These are phyloP conservation scores for Tieghemostelium lacteum DNA, from an alignment of 78 protist genomes.

Conservation along the genomic window DNA sequence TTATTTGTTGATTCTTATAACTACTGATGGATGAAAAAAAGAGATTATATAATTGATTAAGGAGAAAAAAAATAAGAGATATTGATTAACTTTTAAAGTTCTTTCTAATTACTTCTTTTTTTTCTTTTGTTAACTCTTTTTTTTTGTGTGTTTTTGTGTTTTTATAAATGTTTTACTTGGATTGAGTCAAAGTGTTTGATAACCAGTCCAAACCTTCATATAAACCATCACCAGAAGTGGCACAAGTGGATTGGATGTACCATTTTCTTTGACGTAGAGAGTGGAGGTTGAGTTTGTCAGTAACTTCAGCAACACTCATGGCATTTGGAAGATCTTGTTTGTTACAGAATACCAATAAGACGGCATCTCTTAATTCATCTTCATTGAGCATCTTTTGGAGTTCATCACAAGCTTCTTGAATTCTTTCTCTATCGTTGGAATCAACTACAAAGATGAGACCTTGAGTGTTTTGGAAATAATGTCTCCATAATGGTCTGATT, in stretches of 20 bases:
- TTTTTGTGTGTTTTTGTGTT: too few species aligned
- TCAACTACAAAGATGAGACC: constrained; percentile 97
- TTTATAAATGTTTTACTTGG: constrained; percentile 4
- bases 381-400: constrained; percentile 85
- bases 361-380: constrained; percentile 85
- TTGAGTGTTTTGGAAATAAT: constrained; percentile 93
- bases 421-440: constrained; percentile 94
- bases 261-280: constrained; percentile 92
- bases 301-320: constrained; percentile 95
- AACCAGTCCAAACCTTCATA: constrained; percentile 98
- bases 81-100: too few species aligned
- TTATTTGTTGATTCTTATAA: too few species aligned
- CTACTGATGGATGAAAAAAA: too few species aligned
- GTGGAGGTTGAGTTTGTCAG: constrained; percentile 96
- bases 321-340: constrained; percentile 97
- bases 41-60: too few species aligned
- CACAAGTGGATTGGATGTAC: constrained; percentile 96
- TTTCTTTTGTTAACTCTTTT: too few species aligned
- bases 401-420: constrained; percentile 91
- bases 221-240: constrained; percentile 96
- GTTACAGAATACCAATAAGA: constrained; percentile 91
- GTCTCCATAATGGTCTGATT: constrained; percentile 94
- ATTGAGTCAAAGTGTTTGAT: constrained; percentile 70
- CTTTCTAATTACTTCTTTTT: too few species aligned
- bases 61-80: too few species aligned